phyloP scores from a whole-genome alignment of 768 basidiomycete species.

The Pleurotus ostreatus region DNA sequence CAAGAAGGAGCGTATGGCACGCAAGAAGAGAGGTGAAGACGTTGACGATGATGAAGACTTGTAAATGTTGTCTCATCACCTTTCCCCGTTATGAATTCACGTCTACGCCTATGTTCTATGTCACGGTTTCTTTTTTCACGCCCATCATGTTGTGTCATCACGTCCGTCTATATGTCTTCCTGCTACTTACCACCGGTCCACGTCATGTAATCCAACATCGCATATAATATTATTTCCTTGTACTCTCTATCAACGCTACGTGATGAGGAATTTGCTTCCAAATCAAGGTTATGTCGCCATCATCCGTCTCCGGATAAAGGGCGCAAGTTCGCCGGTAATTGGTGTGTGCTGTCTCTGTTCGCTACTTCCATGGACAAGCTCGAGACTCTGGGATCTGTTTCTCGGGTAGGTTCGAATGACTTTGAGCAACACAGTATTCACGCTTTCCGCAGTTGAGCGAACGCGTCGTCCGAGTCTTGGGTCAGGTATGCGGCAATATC shows the following conservation, averaged over 20 bases:
- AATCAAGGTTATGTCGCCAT: neutral
- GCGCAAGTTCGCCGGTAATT: conserved; percentile 18
- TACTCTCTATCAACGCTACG: neutral
- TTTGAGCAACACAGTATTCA: neutral
- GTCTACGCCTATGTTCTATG: neutral
- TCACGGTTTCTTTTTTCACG: neutral
- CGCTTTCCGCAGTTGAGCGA: conserved; percentile 53
- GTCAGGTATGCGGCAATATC: conserved; percentile 49
- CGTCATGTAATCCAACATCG: neutral
- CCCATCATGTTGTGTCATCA: conserved; percentile 5
- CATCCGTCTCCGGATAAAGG: neutral
- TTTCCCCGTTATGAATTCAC: conserved; percentile 1
- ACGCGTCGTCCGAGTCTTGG: conserved; percentile 64
- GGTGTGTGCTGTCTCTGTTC: neutral
- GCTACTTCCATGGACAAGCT: conserved; percentile 13
- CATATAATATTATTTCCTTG: conserved; percentile 7
- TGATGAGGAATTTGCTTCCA: neutral
- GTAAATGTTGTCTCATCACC: neutral
- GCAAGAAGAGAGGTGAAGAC: conserved; percentile 85
- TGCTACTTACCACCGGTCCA: neutral
- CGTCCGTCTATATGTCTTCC: neutral
- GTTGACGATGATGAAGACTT: conserved; percentile 63
- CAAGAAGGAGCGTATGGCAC: conserved; percentile 96
- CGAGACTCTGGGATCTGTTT: conserved; percentile 29
- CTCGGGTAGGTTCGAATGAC: conserved; percentile 39